Evolutionary conservation across 306 rosid species (phyloP).

Genomic region (Cicer judaicum): DNA sequence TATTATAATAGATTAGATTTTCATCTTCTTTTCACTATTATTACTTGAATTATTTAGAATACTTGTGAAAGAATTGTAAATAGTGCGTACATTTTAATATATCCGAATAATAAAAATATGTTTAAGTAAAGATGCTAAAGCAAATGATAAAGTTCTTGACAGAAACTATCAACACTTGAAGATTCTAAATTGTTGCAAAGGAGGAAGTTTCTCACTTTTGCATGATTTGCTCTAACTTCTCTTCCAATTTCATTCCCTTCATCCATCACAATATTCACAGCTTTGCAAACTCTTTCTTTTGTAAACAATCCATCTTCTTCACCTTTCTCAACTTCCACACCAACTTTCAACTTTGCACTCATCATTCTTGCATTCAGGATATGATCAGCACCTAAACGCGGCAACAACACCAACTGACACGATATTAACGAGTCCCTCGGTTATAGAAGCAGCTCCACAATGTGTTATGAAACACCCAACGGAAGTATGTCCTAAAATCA

Average conservation of each 20-base stretch:
- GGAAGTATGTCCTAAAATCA: too few species aligned
- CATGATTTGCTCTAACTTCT: constrained; percentile 50
- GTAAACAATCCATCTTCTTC: constrained; percentile 61
- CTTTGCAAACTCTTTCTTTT: constrained; percentile 53
- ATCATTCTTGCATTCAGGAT: constrained; percentile 52
- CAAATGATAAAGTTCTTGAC: constrained; percentile 2
- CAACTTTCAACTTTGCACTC: constrained; percentile 34
- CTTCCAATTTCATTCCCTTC: constrained; percentile 49
- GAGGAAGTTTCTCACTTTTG: constrained; percentile 38
- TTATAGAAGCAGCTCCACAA: constrained; percentile 66
- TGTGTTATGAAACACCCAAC: constrained; percentile 48
- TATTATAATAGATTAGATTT: too few species aligned
- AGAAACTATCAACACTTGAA: not conserved
- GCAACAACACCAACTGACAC: constrained; percentile 63
- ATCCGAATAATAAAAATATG: too few species aligned
- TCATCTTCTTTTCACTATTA: too few species aligned
- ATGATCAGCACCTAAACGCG: constrained; percentile 45
- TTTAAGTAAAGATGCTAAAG: not conserved
- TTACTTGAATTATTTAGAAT: too few species aligned
- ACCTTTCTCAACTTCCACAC: constrained; percentile 65
- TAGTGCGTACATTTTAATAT: too few species aligned
- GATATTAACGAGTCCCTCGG: constrained; percentile 54
- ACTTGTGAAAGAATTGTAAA: too few species aligned
- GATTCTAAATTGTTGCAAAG: not conserved
- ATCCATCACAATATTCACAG: constrained; percentile 57